These are phyloP conservation scores for Carex parvula DNA, from an alignment of 176 grass and related monocot species.

Conservation along the genomic window DNA sequence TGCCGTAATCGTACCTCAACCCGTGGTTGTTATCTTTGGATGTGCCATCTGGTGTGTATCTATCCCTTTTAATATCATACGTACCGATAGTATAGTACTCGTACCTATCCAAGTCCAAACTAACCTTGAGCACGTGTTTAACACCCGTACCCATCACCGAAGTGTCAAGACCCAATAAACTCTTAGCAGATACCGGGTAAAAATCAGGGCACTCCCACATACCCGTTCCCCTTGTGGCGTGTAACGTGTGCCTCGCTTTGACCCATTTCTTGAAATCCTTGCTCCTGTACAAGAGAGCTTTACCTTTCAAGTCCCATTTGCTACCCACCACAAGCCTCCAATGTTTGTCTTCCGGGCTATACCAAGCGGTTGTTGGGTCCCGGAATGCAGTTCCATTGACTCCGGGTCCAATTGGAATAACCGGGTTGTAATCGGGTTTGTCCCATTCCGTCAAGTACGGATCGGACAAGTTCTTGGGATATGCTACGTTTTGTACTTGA, in stretches of 20 bases:
- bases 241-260: conserved; percentile 41
- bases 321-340: conserved; percentile 54
- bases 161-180: conserved; percentile 1
- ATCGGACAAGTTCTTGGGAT: conserved; percentile 62
- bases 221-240: conserved; percentile 40
- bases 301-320: conserved; percentile 37
- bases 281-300: conserved; percentile 61
- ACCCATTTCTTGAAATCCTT: conserved; percentile 58
- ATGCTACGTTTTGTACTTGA: conserved; percentile 66
- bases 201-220: conserved; percentile 99
- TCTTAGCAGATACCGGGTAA: conserved; percentile 49
- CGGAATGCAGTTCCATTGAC: conserved; percentile 64
- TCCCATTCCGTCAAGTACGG: conserved; percentile 57
- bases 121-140: conserved; percentile 65
- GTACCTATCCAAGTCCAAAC: conserved; percentile 46
- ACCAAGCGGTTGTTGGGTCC: conserved; percentile 73
- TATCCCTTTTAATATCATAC: conserved; percentile 47
- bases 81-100: conserved; percentile 64
- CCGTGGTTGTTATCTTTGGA: conserved; percentile 37
- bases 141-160: neutral
- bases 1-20: conserved; percentile 49
- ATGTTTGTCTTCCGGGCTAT: conserved; percentile 32
- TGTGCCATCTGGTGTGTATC: conserved; percentile 42
- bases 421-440: conserved; percentile 72
- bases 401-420: conserved; percentile 28